These are phyloP conservation scores for Sarocladiaceae sp. DNA, from an alignment of 2,329 filamentous ascomycete species.

Conservation along the genomic window DNA sequence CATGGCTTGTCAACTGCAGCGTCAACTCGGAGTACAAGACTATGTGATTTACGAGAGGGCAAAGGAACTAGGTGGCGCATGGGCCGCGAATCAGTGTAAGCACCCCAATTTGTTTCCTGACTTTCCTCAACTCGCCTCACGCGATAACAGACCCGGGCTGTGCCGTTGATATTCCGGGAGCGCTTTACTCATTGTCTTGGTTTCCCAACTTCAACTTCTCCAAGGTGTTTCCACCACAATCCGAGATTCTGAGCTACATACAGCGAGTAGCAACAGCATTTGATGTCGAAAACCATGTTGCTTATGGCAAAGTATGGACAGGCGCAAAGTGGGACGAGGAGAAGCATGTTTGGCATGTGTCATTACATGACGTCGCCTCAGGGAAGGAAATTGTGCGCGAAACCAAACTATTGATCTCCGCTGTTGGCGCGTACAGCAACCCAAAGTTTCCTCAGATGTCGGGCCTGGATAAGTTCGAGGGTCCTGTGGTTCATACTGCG, in stretches of 20 bases:
- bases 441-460: conserved; percentile 22
- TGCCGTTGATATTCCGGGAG: conserved; percentile 1
- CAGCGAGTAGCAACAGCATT: not conserved
- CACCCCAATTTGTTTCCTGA: not conserved
- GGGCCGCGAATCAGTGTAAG: conserved; percentile 1
- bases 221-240: not conserved
- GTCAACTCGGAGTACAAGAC: not conserved
- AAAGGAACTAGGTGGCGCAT: conserved; percentile 1
- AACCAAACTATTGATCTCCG: conserved; percentile 19
- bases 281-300: not conserved
- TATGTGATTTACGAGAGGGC: not conserved
- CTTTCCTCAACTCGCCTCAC: not conserved
- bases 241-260: not conserved
- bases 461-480: conserved; percentile 27
- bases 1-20: conserved; percentile 1
- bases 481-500: conserved; percentile 29
- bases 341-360: not conserved
- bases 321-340: not conserved
- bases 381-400: not conserved
- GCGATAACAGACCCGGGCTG: conserved; percentile 1
- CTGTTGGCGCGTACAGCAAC: conserved; percentile 22
- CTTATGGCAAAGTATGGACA: not conserved
- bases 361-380: not conserved
- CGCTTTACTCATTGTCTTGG: conserved; percentile 2
- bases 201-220: not conserved